A percentile compares a stretch with the other conserved stretches of the same genome.
These are phyloP conservation scores for Cutaneotrichosporon sp. DNA, from an alignment of 1,284 basidiomycete species.

Conservation along the genomic window DNA sequence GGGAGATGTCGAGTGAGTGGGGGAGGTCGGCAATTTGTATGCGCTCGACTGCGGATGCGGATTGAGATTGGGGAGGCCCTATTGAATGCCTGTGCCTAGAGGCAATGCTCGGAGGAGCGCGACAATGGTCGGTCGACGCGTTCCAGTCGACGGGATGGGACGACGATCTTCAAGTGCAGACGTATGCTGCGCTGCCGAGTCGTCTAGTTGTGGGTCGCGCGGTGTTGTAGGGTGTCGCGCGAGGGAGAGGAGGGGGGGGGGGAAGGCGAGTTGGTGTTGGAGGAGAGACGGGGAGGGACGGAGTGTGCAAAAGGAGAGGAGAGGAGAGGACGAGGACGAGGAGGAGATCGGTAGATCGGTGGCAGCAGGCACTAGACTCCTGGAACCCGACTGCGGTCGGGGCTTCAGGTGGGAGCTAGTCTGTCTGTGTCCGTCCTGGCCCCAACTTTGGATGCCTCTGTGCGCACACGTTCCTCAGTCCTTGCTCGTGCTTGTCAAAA, in stretches of 20 bases:
- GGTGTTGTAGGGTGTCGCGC: neutral
- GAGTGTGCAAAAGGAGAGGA: too few species aligned
- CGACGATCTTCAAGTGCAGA: conserved; percentile 1
- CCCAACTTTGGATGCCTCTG: too few species aligned
- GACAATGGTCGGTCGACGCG: too few species aligned
- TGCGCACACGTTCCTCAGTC: too few species aligned
- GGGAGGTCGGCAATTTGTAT: neutral
- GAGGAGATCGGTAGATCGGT: too few species aligned
- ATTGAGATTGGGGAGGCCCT: neutral
- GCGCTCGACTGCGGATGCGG: neutral
- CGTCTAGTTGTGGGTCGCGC: neutral
- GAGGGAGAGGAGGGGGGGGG: neutral
- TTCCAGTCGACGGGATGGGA: neutral
- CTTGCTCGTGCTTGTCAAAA: neutral
- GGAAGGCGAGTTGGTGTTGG: too few species aligned
- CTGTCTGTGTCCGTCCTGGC: too few species aligned
- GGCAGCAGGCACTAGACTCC: too few species aligned
- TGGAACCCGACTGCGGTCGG: too few species aligned
- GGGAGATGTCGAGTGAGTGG: neutral
- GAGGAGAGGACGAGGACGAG: too few species aligned
- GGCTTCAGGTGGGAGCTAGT: too few species aligned
- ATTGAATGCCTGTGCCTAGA: conserved; percentile 7
- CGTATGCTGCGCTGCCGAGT: neutral
- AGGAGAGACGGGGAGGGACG: too few species aligned
- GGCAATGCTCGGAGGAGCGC: neutral